phyloP scores from a whole-genome alignment of 257 asterid genomes.

The Solanum okadae region DNA sequence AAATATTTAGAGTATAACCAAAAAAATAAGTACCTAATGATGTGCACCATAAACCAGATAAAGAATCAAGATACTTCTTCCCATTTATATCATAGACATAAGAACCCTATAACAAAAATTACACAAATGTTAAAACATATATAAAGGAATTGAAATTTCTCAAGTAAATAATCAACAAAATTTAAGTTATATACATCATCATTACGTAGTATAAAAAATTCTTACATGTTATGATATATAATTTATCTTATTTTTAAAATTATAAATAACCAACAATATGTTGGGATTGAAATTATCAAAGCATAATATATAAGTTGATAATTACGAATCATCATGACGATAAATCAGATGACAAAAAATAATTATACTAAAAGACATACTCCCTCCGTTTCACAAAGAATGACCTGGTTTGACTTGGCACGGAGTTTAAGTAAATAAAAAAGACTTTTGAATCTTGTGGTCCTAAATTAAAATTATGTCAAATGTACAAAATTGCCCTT shows the following conservation, averaged over 20 bases:
- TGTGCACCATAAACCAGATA: conserved; percentile 96
- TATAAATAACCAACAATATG: too few species aligned
- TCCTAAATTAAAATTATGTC: too few species aligned
- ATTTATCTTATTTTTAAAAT: background rate
- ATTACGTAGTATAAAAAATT: too few species aligned
- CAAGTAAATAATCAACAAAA: background rate
- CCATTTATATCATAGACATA: conserved; percentile 74
- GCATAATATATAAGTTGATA: too few species aligned
- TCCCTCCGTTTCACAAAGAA: too few species aligned
- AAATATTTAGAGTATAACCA: background rate
- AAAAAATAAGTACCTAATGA: conserved; percentile 34
- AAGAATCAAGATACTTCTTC: conserved; percentile 75
- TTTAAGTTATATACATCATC: background rate
- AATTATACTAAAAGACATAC: too few species aligned
- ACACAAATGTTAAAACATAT: background rate
- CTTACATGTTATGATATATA: background rate
- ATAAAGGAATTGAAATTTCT: background rate
- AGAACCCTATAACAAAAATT: conserved; percentile 49
- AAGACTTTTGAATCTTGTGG: too few species aligned
- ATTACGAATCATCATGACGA: too few species aligned
- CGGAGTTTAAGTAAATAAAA: too few species aligned
- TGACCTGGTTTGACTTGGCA: too few species aligned
- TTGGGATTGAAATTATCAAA: too few species aligned
- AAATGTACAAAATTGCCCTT: too few species aligned
- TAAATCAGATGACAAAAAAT: background rate